Conservation (phyloP, 805 yeast genomes). For the Yarrowia sp. region DNA sequence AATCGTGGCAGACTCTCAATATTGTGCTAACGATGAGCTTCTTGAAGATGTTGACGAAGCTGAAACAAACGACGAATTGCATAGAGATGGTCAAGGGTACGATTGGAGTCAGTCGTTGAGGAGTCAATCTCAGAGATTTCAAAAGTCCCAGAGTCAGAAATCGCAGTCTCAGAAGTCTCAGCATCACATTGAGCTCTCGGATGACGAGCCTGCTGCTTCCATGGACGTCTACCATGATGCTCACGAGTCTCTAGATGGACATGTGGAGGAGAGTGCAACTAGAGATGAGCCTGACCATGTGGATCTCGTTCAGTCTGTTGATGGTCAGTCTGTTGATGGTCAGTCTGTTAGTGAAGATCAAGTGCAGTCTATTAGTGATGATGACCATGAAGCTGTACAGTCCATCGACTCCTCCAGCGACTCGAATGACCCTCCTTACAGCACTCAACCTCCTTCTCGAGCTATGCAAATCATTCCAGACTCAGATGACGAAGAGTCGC, state of each 20-base stretch:
- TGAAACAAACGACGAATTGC: background rate
- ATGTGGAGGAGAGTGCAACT: too few relatives aligned
- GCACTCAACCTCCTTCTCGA: background rate
- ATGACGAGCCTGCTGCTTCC: slow-evolving; percentile 5
- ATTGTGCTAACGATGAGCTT: background rate
- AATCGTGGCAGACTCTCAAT: background rate
- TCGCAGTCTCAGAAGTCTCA: background rate
- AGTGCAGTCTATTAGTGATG: background rate
- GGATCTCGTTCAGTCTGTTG: too few relatives aligned
- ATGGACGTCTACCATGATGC: background rate
- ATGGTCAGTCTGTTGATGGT: background rate
- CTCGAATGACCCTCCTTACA: too few relatives aligned
- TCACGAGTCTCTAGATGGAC: slow-evolving; percentile 3
- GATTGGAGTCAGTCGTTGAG: background rate
- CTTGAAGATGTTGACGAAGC: background rate
- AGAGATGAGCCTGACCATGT: background rate
- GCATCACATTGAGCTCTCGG: background rate
- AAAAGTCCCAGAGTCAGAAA: too few relatives aligned
- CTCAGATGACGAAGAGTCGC: slow-evolving; percentile 23
- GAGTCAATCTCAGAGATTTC: too few relatives aligned
- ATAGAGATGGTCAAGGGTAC: slow-evolving; percentile 22
- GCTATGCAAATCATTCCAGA: slow-evolving; percentile 5
- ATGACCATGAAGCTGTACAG: background rate
- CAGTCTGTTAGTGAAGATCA: background rate
- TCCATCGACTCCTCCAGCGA: background rate